These are phyloP conservation scores for Clonostachys rosea DNA, from an alignment of 2,329 filamentous ascomycete genomes.

Conservation along the genomic window DNA sequence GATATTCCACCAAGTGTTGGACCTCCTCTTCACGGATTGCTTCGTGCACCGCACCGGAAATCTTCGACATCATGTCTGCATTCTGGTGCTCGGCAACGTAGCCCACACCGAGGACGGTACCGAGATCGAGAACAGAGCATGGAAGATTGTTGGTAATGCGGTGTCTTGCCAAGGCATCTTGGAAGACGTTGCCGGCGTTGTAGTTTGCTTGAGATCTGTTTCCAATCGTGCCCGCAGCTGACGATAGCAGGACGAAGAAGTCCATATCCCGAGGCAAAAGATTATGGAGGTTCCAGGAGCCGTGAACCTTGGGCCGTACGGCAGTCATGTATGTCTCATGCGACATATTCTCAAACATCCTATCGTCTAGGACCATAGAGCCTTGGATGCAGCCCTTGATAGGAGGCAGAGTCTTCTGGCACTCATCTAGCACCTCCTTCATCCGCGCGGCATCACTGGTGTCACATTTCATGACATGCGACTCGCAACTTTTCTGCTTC, in stretches of 20 bases:
- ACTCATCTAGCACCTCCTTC: too few species aligned
- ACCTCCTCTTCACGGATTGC: too few species aligned
- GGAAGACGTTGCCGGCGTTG: conserved; percentile 46
- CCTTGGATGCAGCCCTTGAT: conserved; percentile 26
- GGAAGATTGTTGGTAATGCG: conserved; percentile 20
- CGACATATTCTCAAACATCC: conserved; percentile 22
- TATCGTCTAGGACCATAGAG: conserved; percentile 22
- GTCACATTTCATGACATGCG: too few species aligned
- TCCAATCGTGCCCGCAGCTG: conserved; percentile 49
- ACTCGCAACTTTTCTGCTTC: too few species aligned
- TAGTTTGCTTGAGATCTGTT: conserved; percentile 56
- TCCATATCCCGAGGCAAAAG: conserved; percentile 1
- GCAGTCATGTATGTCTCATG: conserved; percentile 18
- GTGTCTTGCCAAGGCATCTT: conserved; percentile 39
- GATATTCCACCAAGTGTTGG: too few species aligned
- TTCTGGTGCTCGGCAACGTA: conserved; percentile 46
- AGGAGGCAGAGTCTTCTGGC: conserved; percentile 4
- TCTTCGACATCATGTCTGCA: too few species aligned
- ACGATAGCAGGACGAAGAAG: conserved; percentile 47
- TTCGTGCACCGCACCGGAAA: too few species aligned
- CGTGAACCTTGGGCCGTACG: conserved; percentile 20
- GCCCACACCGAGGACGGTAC: conserved; percentile 46
- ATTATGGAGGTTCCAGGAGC: conserved; percentile 19
- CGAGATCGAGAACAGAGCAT: conserved; percentile 43
- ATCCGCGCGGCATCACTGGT: too few species aligned